Conservation (phyloP, 2,329 filamentous ascomycete species). For the Penicillium frequentans region DNA sequence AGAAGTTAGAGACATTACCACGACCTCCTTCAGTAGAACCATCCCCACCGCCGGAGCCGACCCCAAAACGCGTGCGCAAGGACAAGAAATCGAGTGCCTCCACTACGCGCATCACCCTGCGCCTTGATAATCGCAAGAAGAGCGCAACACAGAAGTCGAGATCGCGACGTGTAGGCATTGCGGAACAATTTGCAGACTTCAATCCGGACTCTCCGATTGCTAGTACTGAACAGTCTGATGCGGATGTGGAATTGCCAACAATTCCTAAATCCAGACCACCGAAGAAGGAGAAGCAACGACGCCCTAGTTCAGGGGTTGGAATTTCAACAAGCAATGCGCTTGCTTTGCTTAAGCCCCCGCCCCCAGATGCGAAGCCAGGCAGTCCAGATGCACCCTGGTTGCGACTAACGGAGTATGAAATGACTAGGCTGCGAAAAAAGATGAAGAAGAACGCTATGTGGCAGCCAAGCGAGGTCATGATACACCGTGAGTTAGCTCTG, state of each 20-base stretch:
- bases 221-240: conserved; percentile 48
- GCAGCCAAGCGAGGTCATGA: conserved; percentile 67
- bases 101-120: conserved; percentile 44
- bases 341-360: conserved; percentile 59
- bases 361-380: conserved; percentile 58
- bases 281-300: conserved; percentile 46
- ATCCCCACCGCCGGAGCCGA: conserved; percentile 47
- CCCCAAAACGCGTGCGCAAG: conserved; percentile 40
- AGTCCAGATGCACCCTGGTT: conserved; percentile 64
- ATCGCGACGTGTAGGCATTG: conserved; percentile 36
- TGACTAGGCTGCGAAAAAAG: conserved; percentile 65
- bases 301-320: conserved; percentile 20
- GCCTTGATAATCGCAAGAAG: conserved; percentile 33
- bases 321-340: conserved; percentile 63
- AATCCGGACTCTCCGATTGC: conserved; percentile 48
- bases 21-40: conserved; percentile 62
- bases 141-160: conserved; percentile 35
- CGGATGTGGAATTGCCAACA: conserved; percentile 29
- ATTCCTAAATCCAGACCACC: conserved; percentile 21
- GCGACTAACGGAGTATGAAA: conserved; percentile 65
- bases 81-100: conserved; percentile 40
- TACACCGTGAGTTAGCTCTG: conserved; percentile 61
- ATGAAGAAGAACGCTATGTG: conserved; percentile 74
- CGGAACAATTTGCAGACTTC: conserved; percentile 37
- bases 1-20: conserved; percentile 62